Evolutionary conservation across 2,329 filamentous ascomycete genomes (phyloP).

Genomic region (Sphaerulina musiva): DNA sequence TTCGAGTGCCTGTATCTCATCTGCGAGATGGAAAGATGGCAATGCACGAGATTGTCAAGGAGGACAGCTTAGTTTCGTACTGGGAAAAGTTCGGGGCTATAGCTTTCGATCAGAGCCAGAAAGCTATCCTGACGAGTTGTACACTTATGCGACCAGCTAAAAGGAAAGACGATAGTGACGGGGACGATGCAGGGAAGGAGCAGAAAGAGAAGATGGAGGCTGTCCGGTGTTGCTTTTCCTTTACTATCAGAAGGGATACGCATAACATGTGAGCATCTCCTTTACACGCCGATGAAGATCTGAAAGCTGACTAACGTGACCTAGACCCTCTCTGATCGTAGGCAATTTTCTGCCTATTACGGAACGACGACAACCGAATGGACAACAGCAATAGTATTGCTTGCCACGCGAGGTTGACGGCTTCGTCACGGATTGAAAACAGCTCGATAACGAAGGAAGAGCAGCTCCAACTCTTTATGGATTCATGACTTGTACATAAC

Average conservation of each 20-base stretch:
- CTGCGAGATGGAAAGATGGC: slow-evolving; percentile 90
- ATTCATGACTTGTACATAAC: background rate
- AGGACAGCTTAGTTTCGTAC: slow-evolving; percentile 90
- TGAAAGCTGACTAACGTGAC: slow-evolving; percentile 30
- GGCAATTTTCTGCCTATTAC: slow-evolving; percentile 90
- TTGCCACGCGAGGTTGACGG: background rate
- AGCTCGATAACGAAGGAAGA: background rate
- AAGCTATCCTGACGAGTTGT: slow-evolving; percentile 91
- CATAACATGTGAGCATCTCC: slow-evolving; percentile 76
- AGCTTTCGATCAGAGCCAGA: slow-evolving; percentile 88
- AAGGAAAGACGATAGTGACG: background rate
- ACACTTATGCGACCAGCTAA: slow-evolving; percentile 72
- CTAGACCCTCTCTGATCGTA: slow-evolving; percentile 84
- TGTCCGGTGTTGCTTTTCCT: slow-evolving; percentile 93
- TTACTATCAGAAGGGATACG: slow-evolving; percentile 88
- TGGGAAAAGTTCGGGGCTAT: slow-evolving; percentile 99
- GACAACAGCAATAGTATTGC: slow-evolving; percentile 13
- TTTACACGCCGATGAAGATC: background rate
- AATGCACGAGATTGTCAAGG: slow-evolving; percentile 89
- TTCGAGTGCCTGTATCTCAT: slow-evolving; percentile 84
- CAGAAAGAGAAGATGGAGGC: slow-evolving; percentile 43
- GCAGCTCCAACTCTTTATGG: background rate
- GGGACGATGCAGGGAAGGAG: background rate
- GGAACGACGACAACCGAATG: slow-evolving; percentile 14
- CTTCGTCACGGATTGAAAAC: background rate